Base-by-base conservation (phyloP, 2,329 filamentous ascomycete species). In the Pseudogymnoascus sp. region DNA sequence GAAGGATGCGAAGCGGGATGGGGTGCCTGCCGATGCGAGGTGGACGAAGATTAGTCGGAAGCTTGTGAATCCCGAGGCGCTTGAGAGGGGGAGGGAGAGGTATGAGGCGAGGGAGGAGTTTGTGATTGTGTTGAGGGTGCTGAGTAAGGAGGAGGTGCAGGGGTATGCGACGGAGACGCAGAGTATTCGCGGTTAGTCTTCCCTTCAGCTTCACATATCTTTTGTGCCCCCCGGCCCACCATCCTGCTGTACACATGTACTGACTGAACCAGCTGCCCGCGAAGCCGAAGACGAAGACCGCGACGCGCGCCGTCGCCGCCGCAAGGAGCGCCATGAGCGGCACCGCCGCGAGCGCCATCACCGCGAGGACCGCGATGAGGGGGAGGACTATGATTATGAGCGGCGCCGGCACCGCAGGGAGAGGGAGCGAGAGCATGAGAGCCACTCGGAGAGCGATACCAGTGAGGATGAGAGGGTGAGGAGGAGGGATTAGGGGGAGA, bases 1-100 rank as follows among this genome's bases (percentile, higher is more conserved):
- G 72, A 96, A 96, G 76, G 91, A 96, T 72, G 87, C 90, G 59
- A 87, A 89, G 74, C 87, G 86, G 72, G 86, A 88, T 66, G 88
- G 90, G 40, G 90, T 91, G 33, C 89, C 89, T 0, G 77, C 87
- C 0, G 90, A 89, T 63, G 93, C 93, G 35, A 85, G 91, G 62
- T 97, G 93, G 93, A 97, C 93, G 56, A 96, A 95, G 78, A 93
- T 98, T 72, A 90, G 89, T 72, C 86, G 93, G 63, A 87, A 89
- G 68, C 83, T 96, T 62, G 93, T 98, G 70, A 97, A 96, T 69
- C 92, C 93, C 0, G 89, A 93, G 69, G 92, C 93, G 0, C 78
- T 98, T 56, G 89, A 90, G 64, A 83, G 90, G 65, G 89, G 90
- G n/a, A 90, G 95, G 70, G 93, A 97, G 77, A 83, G 93, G 31